Base-by-base conservation (phyloP, 768 basidiomycete genomes). In the Pisolithus sp. region DNA sequence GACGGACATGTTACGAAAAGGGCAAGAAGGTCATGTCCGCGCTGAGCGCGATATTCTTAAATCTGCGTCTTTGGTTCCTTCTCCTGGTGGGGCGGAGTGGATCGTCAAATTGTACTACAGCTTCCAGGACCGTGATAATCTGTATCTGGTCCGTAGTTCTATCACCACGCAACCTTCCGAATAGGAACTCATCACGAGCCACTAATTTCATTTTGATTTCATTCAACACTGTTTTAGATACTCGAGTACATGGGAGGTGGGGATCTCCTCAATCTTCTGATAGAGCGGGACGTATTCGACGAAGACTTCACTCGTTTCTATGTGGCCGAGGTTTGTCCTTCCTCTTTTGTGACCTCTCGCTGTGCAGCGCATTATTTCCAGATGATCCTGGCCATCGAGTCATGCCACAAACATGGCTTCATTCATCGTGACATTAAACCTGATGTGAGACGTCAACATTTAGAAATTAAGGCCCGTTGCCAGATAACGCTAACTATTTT, bases 401-500 rank as follows among this genome's bases (percentile, higher is more conserved):
- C 86, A 55, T 94, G 92, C 67, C 93, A 96, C 72, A 86, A 85
- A 66, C 84, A 89, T 60, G 94, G 94, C 9, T 98, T 94, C 72
- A 96, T 98, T 62, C 95, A 98, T 73, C 82, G 95, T 55, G 95
- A 99, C 73, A 94, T 97, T 71, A 94, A 96, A 70, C 89, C 93
- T 60, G 90, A 94, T 70, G 87, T 89, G 67, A 65, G 82, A 23
- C 50, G 18, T 56, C 49, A 56, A 59, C 59, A 57, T 47, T 56
- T 62, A 39, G 37, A 58, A 49, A 68, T 68, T 62, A 62, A 63
- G 58, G 63, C 51, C 60, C 62, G 23, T 51, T 63, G 36, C 58
- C 49, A 59, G 55, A 57, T 64, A 60, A 59, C 59, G 52, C 48
- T 57, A 31, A 38, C 59, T 52, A 59, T 55, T 53, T 58, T 53